Percentiles rank a stretch among this genome's conserved stretches.
These are phyloP conservation scores for Aspergillus hancockii DNA, from an alignment of 495 filamentous ascomycete genomes.

Conservation along the genomic window DNA sequence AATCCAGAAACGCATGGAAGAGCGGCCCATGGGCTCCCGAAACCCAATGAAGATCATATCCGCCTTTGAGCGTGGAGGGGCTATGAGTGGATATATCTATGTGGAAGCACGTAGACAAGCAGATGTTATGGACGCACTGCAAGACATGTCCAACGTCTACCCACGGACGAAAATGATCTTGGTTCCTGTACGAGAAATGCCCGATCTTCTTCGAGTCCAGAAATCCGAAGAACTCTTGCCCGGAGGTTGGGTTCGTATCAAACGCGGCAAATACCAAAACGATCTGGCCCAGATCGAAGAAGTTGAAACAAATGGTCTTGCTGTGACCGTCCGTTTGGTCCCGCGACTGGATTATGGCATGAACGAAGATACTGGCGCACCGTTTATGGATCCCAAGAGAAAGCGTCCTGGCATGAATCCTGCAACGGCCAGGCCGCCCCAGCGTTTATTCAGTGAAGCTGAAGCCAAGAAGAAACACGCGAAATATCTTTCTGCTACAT, in stretches of 20 bases:
- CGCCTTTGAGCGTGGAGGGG: slow-evolving; percentile 84
- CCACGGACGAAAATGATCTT: slow-evolving; percentile 78
- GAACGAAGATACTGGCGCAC: slow-evolving; percentile 71
- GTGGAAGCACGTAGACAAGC: slow-evolving; percentile 85
- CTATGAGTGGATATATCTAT: slow-evolving; percentile 94
- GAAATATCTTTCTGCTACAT: slow-evolving; percentile 61
- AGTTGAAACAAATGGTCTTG: slow-evolving; percentile 88
- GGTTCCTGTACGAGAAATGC: slow-evolving; percentile 97
- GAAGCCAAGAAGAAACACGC: slow-evolving; percentile 89
- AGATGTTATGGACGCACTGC: slow-evolving; percentile 78
- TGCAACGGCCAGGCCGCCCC: slow-evolving; percentile 67
- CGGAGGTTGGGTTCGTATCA: slow-evolving; percentile 89
- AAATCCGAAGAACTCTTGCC: slow-evolving; percentile 85
- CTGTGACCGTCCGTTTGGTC: slow-evolving; percentile 81
- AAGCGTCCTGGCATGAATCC: slow-evolving; percentile 66
- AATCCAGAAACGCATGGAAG: slow-evolving; percentile 84
- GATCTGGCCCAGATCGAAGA: slow-evolving; percentile 94
- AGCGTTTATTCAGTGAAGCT: slow-evolving; percentile 87
- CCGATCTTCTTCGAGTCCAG: slow-evolving; percentile 84
- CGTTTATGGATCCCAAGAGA: slow-evolving; percentile 62
- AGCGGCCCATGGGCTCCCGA: slow-evolving; percentile 66
- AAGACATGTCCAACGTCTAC: slow-evolving; percentile 83
- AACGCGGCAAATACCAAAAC: slow-evolving; percentile 77
- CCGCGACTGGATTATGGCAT: slow-evolving; percentile 90
- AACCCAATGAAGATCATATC: slow-evolving; percentile 77